These are phyloP conservation scores for Cyathus striatus DNA, from an alignment of 768 basidiomycete species.

Conservation along the genomic window DNA sequence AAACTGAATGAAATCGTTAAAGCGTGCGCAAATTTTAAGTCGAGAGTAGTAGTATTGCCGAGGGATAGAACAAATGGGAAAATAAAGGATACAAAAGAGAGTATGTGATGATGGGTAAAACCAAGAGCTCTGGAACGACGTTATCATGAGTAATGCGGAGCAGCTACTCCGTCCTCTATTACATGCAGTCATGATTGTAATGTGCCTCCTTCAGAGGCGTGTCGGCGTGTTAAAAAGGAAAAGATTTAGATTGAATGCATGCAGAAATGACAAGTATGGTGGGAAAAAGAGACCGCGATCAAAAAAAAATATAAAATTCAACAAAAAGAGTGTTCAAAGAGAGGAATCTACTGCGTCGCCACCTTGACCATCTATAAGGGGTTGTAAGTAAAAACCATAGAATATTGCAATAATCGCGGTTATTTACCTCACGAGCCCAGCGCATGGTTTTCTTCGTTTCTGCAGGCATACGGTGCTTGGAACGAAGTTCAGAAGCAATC, in stretches of 20 bases:
- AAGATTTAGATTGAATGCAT: constrained; percentile 52
- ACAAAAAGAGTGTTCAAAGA: constrained; percentile 11
- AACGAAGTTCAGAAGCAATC: constrained; percentile 69
- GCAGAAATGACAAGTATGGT: constrained; percentile 19
- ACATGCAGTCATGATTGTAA: constrained; percentile 49
- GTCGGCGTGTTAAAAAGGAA: constrained; percentile 26
- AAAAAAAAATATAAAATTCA: constrained; percentile 16
- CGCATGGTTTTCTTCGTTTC: constrained; percentile 88
- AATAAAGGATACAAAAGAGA: constrained; percentile 7
- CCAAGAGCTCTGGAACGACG: constrained; percentile 1
- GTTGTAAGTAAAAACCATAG: background rate
- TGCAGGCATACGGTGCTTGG: constrained; percentile 64
- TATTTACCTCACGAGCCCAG: constrained; percentile 89
- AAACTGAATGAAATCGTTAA: constrained; percentile 2
- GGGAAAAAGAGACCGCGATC: constrained; percentile 8
- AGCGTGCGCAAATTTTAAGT: constrained; percentile 3
- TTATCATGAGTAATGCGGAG: constrained; percentile 3
- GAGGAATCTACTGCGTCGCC: constrained; percentile 60
- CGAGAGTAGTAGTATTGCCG: constrained; percentile 1
- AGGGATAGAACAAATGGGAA: constrained; percentile 1
- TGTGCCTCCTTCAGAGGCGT: constrained; percentile 75
- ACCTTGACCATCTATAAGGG: constrained; percentile 65
- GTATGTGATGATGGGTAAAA: constrained; percentile 3
- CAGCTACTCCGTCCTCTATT: constrained; percentile 40
- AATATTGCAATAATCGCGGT: background rate